These are phyloP conservation scores for Leishmania mexicana DNA, from an alignment of 208 protist genomes.

Conservation along the genomic window DNA sequence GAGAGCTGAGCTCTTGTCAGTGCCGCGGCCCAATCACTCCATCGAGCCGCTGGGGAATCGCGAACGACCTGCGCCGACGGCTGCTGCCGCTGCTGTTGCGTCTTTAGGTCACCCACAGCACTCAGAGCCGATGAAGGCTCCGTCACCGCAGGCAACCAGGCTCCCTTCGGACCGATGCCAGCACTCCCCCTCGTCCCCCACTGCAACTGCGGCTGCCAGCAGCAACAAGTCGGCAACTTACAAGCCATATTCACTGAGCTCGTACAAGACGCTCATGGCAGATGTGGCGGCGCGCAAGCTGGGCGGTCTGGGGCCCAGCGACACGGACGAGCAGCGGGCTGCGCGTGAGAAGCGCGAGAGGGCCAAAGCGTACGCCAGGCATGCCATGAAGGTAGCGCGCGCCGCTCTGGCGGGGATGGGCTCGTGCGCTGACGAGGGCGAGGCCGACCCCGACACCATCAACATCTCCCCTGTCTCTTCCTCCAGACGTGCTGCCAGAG, in stretches of 20 bases:
- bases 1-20: background rate
- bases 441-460: background rate
- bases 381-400: constrained; percentile 37
- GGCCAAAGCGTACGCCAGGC: constrained; percentile 55
- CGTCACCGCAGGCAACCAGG: background rate
- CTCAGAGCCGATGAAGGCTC: background rate
- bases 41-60: background rate
- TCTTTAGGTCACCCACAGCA: background rate
- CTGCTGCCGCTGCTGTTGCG: background rate
- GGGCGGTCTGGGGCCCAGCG: constrained; percentile 69
- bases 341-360: constrained; percentile 52
- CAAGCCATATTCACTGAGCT: constrained; percentile 65
- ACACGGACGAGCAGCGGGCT: constrained; percentile 80
- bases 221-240: constrained; percentile 29
- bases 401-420: constrained; percentile 17
- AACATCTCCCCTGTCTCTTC: background rate
- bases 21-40: background rate
- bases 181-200: background rate
- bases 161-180: background rate
- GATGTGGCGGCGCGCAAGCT: constrained; percentile 38
- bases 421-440: background rate
- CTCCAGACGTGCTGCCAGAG: background rate
- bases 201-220: background rate
- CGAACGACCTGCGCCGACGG: background rate
- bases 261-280: constrained; percentile 76